Evolutionary conservation across 352 stramenopile genomes (phyloP), one percentile per base, ranked within the genome.

Genomic region (Phytophthora rubi): DNA sequence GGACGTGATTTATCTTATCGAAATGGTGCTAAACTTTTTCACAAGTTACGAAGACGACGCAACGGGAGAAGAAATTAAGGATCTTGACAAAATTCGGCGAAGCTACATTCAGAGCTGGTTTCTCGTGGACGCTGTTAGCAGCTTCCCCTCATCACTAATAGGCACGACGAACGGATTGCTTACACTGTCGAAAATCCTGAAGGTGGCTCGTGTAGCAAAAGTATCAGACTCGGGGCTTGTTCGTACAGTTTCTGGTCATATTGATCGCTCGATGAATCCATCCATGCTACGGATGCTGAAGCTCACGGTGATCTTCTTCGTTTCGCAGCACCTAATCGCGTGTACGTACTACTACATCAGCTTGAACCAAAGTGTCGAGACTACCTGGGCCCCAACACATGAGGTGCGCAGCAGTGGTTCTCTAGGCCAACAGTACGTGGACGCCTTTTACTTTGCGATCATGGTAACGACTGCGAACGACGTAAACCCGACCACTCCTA

Each of bases 261-360:
- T 92, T 12, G 83, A 88, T 48, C 76, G 80, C 9, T 81, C 80
- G 18, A 90, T 89, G 81, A 90, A 92, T 54, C 81, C 83, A 3
- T 89, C 83, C 6, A 65, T 90, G 71, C 63, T 92, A 30, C 82
- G 84, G 21, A 92, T 94, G 78, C 49, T 90, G 18, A 85, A 85
- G 54, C 78, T 92, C 21, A 88, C 82, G 3, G 59, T 90, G 9
- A 82, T 92, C 7, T 94, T 94, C 59, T 63, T 86, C 13, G 68
- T 92, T 16, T 89, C 85, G 0, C 78, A 92, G 49, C 86, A 92
- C 65, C 79, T 92, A n/a, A 92, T 94, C 30, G 86, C 82, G 32
- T 94, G 86, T 55, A 76, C 76, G 10, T 92, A 94, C 58, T 89
- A 85, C 59, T 86, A 79, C 55, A 89, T 90, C 58, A 83, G 73